A percentile compares a stretch with the other conserved stretches of the same genome.
Conservation (phyloP, 805 yeast genomes). For the Candida easanensis region DNA sequence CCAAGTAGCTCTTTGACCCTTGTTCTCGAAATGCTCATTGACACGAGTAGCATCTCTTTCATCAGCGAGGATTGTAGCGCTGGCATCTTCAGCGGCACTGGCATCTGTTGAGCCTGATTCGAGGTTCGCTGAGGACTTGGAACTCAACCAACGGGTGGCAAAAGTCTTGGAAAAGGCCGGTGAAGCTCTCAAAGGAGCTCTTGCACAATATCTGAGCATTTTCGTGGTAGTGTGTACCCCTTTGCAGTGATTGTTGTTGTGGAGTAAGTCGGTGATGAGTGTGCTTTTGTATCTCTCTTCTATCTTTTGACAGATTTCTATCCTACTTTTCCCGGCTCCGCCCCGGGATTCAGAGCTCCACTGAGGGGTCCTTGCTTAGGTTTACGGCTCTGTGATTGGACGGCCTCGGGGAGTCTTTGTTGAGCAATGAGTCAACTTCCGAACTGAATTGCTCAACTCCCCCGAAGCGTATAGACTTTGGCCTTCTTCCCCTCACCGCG, state of each 20-base stretch:
- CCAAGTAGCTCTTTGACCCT: constrained; percentile 67
- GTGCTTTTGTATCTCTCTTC: not conserved
- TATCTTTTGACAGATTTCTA: not conserved
- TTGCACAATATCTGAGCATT: constrained; percentile 3
- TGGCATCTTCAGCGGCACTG: constrained; percentile 69
- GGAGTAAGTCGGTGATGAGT: not conserved
- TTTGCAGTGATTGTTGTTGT: not conserved
- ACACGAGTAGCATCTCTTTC: constrained; percentile 49
- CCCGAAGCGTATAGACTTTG: too few species aligned
- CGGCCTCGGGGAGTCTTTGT: too few species aligned
- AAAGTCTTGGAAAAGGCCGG: not conserved
- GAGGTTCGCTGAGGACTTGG: constrained; percentile 27
- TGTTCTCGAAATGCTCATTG: constrained; percentile 23
- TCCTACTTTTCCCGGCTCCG: not conserved
- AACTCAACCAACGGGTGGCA: constrained; percentile 20
- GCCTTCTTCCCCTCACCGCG: too few species aligned
- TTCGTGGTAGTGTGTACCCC: not conserved
- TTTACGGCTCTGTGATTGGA: too few species aligned
- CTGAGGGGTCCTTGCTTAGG: too few species aligned
- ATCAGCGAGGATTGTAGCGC: constrained; percentile 68
- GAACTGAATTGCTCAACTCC: too few species aligned
- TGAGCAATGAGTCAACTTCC: too few species aligned
- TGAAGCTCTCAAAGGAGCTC: constrained; percentile 1
- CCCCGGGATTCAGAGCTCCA: not conserved
- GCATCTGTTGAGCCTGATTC: constrained; percentile 45